phyloP scores from a whole-genome alignment of 306 rosid genomes.

The Datisca glomerata region DNA sequence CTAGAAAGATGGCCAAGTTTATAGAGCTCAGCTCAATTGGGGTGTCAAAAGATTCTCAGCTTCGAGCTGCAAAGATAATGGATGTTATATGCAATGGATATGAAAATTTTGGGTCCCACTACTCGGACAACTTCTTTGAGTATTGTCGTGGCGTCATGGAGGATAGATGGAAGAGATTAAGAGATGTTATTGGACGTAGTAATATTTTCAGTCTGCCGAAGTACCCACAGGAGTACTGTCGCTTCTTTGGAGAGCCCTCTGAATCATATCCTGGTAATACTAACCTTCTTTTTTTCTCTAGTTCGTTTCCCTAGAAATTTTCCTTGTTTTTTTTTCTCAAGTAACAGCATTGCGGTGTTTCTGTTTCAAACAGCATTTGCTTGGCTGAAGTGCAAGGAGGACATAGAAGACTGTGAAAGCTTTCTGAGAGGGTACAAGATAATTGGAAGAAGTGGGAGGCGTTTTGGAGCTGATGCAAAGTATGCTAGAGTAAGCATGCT shows the following conservation, averaged over 20 bases:
- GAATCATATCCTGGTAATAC: conserved; percentile 44
- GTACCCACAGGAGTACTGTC: conserved; percentile 29
- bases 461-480: conserved; percentile 40
- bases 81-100: conserved; percentile 43
- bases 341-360: neutral
- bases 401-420: conserved; percentile 28
- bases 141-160: conserved; percentile 23
- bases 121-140: conserved; percentile 39
- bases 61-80: conserved; percentile 54
- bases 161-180: conserved; percentile 54
- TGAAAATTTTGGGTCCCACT: conserved; percentile 18
- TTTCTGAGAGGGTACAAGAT: conserved; percentile 31
- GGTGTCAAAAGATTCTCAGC: conserved; percentile 69
- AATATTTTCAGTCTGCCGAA: conserved; percentile 28
- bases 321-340: neutral
- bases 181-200: conserved; percentile 18
- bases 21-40: conserved; percentile 57
- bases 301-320: neutral
- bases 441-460: conserved; percentile 36
- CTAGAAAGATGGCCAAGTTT: conserved; percentile 46
- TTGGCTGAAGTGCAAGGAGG: conserved; percentile 56
- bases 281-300: neutral
- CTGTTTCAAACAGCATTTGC: conserved; percentile 35
- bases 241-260: conserved; percentile 28
- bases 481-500: conserved; percentile 48